Base-by-base conservation (phyloP, 371 early-diverging fungal genomes). In the Mortierella sp. region DNA sequence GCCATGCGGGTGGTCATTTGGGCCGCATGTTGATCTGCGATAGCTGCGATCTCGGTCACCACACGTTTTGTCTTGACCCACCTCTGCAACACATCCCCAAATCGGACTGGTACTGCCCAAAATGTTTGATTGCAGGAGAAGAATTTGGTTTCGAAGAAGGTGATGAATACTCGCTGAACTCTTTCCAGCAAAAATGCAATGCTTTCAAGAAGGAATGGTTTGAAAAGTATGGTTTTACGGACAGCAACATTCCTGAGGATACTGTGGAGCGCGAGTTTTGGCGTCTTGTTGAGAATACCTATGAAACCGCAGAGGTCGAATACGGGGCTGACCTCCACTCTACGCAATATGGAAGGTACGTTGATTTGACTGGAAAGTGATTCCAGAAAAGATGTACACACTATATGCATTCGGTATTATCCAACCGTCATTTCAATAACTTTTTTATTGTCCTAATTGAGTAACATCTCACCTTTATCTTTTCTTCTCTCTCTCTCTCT, bases 261-360 rank as follows among this genome's bases (percentile, higher is more conserved):
- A 91, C 90, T 23, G 90, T 93, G 26, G 98, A 98, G 82, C 79
- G 85, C n/a, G 97, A 97, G 82, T 98, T 98, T 75, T 98, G 99
- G 99, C 82, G 94, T 43, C 86, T 97, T 29, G 94, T 95, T 0
- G 92, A 95, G 52, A 90, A 91, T 37, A 91, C 95, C 1, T 92
- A 92, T 62, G 95, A 96, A 68, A 90, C 91, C 28, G 93, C 95
- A 7, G 93, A 96, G 72, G 97, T 98, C 0, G 97, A 97, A 82
- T 98, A 98, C 71, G 99, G 98, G 9, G 98, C 98, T 4, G 98
- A 98, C 79, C 82, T 97, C 59, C 97, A 96, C 72, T 92, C 96
- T 16, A 91, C 94, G 7, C 90, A 91, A 53, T 94, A 97, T 70
- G 97, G 99, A 80, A 93, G 93, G 93, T 92, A 26, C 30, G 57